Percentiles rank a stretch among this genome's conserved stretches.
phyloP scores from a whole-genome alignment of 306 rosid species.

The Acacia crassicarpa region DNA sequence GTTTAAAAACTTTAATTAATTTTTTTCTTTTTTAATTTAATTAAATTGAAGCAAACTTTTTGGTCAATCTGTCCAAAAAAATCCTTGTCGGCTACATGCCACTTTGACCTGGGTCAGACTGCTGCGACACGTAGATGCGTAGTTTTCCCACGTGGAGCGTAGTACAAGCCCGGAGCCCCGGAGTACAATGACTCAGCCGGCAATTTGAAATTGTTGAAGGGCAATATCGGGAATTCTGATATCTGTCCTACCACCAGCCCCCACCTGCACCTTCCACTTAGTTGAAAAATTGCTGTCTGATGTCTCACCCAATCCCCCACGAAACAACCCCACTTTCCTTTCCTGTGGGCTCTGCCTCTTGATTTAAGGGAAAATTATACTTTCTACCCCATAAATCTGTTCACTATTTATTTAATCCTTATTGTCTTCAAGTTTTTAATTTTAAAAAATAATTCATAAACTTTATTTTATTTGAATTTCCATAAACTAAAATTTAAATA shows the following conservation, averaged over 20 bases:
- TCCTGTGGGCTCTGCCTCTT: not conserved
- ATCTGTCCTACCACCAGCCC: not conserved
- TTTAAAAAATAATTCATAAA: no score
- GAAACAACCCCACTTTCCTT: not conserved
- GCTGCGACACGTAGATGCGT: not conserved
- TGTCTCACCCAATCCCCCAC: not conserved
- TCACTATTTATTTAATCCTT: not conserved
- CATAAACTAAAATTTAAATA: no score
- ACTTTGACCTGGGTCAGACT: not conserved
- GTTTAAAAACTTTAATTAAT: no score
- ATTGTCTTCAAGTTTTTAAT: not conserved
- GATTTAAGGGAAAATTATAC: not conserved
- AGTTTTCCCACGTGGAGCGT: not conserved
- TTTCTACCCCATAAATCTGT: not conserved
- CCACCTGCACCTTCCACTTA: conserved; percentile 5
- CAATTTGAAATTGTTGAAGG: not conserved
- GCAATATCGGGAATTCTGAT: not conserved
- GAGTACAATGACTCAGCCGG: not conserved
- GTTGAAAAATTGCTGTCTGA: conserved; percentile 7
- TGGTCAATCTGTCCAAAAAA: no score
- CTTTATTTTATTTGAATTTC: no score
- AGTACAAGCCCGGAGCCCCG: not conserved
- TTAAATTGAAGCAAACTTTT: no score
- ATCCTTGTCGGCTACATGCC: not conserved
- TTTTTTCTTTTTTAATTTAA: no score